phyloP scores from a whole-genome alignment of 805 yeast species.

The Komagataella phaffii region DNA sequence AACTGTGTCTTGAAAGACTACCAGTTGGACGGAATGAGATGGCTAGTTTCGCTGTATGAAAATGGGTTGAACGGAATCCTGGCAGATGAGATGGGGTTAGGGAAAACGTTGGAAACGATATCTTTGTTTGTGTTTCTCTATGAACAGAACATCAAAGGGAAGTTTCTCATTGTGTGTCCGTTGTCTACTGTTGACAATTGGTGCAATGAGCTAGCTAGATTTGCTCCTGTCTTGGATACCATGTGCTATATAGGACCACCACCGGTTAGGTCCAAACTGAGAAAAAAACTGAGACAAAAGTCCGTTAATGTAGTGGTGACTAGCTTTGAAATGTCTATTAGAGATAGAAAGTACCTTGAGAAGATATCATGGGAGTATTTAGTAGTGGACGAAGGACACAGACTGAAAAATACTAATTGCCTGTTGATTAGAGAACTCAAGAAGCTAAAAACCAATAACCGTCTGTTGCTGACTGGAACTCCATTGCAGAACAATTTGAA shows the following conservation, averaged over 20 bases:
- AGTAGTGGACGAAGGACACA: constrained; percentile 92
- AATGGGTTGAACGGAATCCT: constrained; percentile 91
- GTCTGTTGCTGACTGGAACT: constrained; percentile 86
- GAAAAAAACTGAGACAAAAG: constrained; percentile 15
- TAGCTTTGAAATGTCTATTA: constrained; percentile 68
- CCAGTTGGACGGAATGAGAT: constrained; percentile 81
- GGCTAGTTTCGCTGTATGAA: constrained; percentile 81
- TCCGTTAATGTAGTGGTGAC: constrained; percentile 51
- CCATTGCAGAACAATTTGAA: constrained; percentile 86
- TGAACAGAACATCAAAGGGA: constrained; percentile 70
- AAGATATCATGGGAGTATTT: constrained; percentile 62
- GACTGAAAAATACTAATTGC: constrained; percentile 78
- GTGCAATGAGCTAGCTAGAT: constrained; percentile 56
- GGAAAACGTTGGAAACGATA: constrained; percentile 85
- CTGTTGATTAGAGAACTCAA: constrained; percentile 61
- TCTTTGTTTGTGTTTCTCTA: constrained; percentile 62
- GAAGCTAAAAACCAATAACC: constrained; percentile 49
- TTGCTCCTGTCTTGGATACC: constrained; percentile 59
- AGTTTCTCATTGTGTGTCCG: constrained; percentile 70
- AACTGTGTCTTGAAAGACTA: constrained; percentile 65
- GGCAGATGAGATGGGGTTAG: constrained; percentile 87
- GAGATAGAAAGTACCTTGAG: constrained; percentile 47
- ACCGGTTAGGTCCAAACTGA: constrained; percentile 33
- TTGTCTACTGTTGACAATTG: constrained; percentile 80
- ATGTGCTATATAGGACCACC: constrained; percentile 56